Conservation (phyloP, 2,329 filamentous ascomycete genomes). For the Corniculantispora saksenae region DNA sequence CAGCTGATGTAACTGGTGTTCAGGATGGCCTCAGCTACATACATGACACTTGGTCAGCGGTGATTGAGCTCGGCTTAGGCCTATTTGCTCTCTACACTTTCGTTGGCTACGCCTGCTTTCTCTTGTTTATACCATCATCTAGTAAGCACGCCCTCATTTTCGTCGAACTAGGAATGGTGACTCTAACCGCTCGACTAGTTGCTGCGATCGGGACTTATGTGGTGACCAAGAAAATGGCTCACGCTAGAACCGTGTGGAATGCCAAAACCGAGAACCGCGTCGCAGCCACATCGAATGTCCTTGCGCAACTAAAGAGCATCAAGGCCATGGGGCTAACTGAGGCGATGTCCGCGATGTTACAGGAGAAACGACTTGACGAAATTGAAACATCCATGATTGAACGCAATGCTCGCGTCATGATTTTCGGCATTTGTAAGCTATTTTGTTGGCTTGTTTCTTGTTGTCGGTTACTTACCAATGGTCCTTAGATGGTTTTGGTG, state of each 20-base stretch:
- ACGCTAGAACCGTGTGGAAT: conserved; percentile 12
- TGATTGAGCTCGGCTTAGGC: background rate
- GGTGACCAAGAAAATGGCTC: conserved; percentile 5
- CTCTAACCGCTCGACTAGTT: too few relatives aligned
- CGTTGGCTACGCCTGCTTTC: background rate
- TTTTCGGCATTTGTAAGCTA: conserved; percentile 5
- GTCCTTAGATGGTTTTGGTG: conserved; percentile 3
- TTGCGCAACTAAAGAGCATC: conserved; percentile 12
- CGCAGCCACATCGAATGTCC: conserved; percentile 1
- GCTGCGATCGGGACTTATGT: background rate
- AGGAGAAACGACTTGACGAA: background rate
- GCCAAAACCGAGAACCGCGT: conserved; percentile 3
- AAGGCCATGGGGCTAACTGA: conserved; percentile 3
- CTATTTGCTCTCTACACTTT: background rate
- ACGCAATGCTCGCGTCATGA: conserved; percentile 5
- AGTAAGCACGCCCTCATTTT: background rate
- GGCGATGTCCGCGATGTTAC: background rate
- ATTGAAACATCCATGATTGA: conserved; percentile 10
- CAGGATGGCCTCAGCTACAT: background rate
- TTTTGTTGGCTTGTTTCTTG: too few relatives aligned
- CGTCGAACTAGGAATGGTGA: too few relatives aligned
- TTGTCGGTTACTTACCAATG: too few relatives aligned
- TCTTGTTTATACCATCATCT: background rate
- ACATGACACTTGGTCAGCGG: background rate
- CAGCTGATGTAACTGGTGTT: background rate